Evolutionary conservation across 2,329 filamentous ascomycete genomes (phyloP).

Genomic region (Calycina herbarum): DNA sequence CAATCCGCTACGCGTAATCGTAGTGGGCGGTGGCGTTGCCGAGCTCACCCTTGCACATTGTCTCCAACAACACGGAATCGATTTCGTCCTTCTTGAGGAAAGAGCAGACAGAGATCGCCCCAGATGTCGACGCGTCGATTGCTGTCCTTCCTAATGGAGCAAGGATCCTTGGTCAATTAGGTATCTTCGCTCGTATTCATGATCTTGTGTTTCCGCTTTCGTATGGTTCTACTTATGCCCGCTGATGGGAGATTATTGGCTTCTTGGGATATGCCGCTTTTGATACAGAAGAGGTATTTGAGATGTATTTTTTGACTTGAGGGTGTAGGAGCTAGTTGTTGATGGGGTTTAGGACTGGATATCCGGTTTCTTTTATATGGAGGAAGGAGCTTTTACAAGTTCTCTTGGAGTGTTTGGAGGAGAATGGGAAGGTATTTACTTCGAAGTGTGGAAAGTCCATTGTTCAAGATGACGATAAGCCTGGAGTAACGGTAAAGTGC

Average conservation of each 20-base stretch:
- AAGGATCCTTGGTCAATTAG: constrained; percentile 53
- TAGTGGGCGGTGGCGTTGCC: constrained; percentile 50
- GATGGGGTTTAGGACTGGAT: constrained; percentile 25
- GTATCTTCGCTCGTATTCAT: constrained; percentile 36
- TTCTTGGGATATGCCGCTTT: too few relatives aligned
- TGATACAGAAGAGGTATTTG: too few relatives aligned
- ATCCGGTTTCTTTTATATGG: constrained; percentile 17
- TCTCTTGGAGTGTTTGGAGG: constrained; percentile 20
- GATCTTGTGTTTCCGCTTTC: constrained; percentile 6
- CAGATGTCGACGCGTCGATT: constrained; percentile 49
- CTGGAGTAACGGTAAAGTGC: constrained; percentile 23
- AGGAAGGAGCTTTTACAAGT: constrained; percentile 22
- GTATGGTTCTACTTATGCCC: too few relatives aligned
- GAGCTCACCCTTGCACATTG: constrained; percentile 49
- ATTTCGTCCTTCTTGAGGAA: constrained; percentile 51
- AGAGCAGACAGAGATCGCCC: constrained; percentile 42
- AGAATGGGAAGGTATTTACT: constrained; percentile 28
- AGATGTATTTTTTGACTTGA: too few relatives aligned
- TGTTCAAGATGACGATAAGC: constrained; percentile 11
- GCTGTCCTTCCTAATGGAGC: constrained; percentile 44
- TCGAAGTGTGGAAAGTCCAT: constrained; percentile 26
- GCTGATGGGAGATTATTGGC: too few relatives aligned
- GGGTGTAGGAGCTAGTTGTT: neutral
- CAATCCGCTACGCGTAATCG: constrained; percentile 54
- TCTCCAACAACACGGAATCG: constrained; percentile 46